Base-by-base conservation (phyloP, 2,329 filamentous ascomycete genomes). In the Cordyceps fumosorosea region DNA sequence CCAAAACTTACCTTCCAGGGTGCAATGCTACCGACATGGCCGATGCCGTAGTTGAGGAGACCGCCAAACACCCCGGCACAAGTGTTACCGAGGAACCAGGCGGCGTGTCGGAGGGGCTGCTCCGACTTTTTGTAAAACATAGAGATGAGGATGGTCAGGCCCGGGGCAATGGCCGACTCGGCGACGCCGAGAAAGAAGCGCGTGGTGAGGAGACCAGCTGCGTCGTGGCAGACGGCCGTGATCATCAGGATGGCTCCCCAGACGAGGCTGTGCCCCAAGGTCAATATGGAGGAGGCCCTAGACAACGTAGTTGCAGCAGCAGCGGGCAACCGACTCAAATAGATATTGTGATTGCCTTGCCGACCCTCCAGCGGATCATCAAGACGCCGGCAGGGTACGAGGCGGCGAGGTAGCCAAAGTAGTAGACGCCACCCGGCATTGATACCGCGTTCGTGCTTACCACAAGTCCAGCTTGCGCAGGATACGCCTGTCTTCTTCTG, bases 381-480 rank as follows among this genome's bases (percentile, higher is more conserved):
- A 70, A 5, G n/a, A 69, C 32, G 40, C 64, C 69, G 2, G 64
- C 66, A 0, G 70, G 67, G 34, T 70, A 73, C 7, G 66, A 71
- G 1, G 69, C 69, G 18, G 69, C 32, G 8, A 83, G 69, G 60
- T 83, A 82, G 0, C 79, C 80, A 67, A 82, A 79, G 69, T 82
- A 83, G 65, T 81, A 82, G 69, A 83, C 78, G 50, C 70, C 77
- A 11, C 73, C 73, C 10, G 51, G 37, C 12, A 11, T 18, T 2
- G 8, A 14, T 37, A 11, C 42, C 8, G 10, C 37, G 3, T 32
- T n/a, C 6, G 5, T 50, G 86, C 72, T 68, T 84, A 81, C 79
- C 77, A 81, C 22, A 29, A 42, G 70, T 89, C 86, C 62, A 89
- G 87, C 60, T 77, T 82, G 22, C 78, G 73, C 22, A 88, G 68